Percentiles rank a stretch among this genome's conserved stretches.
These are phyloP conservation scores for Daldinia sp. DNA, from an alignment of 2,329 filamentous ascomycete species.

Conservation along the genomic window DNA sequence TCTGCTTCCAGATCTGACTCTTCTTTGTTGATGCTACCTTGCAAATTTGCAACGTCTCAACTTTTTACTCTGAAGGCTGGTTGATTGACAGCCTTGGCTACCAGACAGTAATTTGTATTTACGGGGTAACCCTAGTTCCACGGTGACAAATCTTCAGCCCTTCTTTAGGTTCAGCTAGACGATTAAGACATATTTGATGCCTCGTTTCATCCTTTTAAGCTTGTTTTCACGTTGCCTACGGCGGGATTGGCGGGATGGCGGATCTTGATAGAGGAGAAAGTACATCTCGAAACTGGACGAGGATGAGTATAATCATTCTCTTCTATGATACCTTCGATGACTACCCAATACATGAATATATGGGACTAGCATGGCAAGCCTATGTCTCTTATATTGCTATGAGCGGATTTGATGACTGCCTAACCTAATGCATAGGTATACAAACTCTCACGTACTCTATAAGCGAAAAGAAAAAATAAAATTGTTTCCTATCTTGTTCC, in stretches of 20 bases:
- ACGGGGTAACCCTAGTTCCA: not conserved
- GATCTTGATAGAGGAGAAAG: constrained; percentile 40
- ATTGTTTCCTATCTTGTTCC: not conserved
- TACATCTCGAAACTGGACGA: constrained; percentile 41
- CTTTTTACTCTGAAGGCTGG: constrained; percentile 5
- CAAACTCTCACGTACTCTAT: too few species aligned
- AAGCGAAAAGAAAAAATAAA: not conserved
- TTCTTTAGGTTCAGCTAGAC: not conserved
- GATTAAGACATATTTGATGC: constrained; percentile 9
- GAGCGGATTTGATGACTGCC: too few species aligned
- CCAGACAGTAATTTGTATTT: not conserved
- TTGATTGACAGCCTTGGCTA: constrained; percentile 3
- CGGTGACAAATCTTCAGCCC: constrained; percentile 17
- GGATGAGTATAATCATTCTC: not conserved
- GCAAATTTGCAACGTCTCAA: constrained; percentile 28
- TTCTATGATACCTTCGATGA: not conserved
- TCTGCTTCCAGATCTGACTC: constrained; percentile 37
- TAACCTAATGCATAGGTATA: too few species aligned
- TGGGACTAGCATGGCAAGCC: not conserved
- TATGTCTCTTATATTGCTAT: too few species aligned
- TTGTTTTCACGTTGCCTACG: constrained; percentile 34
- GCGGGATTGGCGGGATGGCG: constrained; percentile 7
- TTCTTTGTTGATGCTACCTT: constrained; percentile 32
- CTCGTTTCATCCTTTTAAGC: constrained; percentile 26
- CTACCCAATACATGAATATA: not conserved